Base-by-base conservation (phyloP, 192 early-diverging fungal genomes). In the Gigaspora rosea region DNA sequence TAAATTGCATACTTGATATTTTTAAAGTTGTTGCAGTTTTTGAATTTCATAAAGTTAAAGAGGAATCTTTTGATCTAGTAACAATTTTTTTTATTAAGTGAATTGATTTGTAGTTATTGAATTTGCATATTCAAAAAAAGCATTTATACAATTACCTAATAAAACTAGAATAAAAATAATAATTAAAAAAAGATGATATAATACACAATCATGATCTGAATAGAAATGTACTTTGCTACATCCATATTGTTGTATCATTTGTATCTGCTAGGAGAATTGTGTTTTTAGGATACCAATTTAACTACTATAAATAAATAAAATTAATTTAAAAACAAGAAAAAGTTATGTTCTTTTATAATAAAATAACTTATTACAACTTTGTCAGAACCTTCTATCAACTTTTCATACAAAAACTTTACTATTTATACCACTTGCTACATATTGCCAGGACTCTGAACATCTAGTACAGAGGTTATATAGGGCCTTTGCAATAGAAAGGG, bases 261-360 rank as follows among this genome's bases (percentile, higher is more conserved):
- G 92, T 87, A 22, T 95, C 96, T n/a, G 93, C 94, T 33, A 99
- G 80, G 16, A 99, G 74, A 13, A 98, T 91, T 73, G 91, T 90
- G 67, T 97, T 97, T 74, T 93, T 89, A 8, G 95, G 95, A 82
- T 99, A 97, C 98, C 98, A 99, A 78, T 93, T 81, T 20, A 98
- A 63, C 96, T 96, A 99, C 89, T 92, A 65, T 27, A 32, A 46
- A 27, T 48, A 54, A 27, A 33, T 27, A 47, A 4, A 56, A 18
- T 15, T 67, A 54, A 56, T 22, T 49, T 75, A 20, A 66, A 62
- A 56, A 49, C 47, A 70, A 73, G 4, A 85, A 49, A 51, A 12
- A 51, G 8, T 12, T 12, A 51, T 15, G 15, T 12, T 0, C 50
- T 12, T 51, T 51, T 12, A 51, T 51, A 58, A 41, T 63, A 18